Evolutionary conservation across 768 basidiomycete species (phyloP), one percentile per base, ranked within the genome.

Genomic region (Brasilioporus rufonigricans): DNA sequence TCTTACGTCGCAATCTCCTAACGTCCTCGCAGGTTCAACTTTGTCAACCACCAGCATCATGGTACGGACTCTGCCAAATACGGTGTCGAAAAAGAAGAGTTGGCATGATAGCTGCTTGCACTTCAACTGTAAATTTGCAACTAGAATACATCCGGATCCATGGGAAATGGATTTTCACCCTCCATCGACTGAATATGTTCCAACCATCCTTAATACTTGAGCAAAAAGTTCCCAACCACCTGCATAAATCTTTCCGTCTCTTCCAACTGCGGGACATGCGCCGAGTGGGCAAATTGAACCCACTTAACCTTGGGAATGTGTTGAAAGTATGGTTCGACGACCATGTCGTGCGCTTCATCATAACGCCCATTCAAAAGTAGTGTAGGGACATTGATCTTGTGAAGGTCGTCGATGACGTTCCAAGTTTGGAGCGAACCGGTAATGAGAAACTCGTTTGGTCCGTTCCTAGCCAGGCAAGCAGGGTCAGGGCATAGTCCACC

Each of bases 11-110:
- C n/a, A 35, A 33, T 41, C 3, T 47, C 35, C 50, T 67, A 40
- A 69, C 39, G 3, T 24, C 39, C 48, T 27, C n/a, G 9, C 65
- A 96, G 93, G 94, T 84, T 98, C 74, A 98, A 98, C 77, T 77
- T 98, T 46, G 94, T 95, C 63, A 89, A 95, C 71, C 94, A 97
- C 71, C 85, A 84, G 40, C 74, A 84, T 67, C 94, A 96, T 66
- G 93, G 93, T 3, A 84, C 86, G 10, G 89, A 95, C 64, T 81
- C 88, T 19, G 81, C 85, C 53, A 94, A 93, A 71, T 97, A 96
- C 59, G 77, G 75, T 24, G 76, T 77, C 43, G 71, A 65, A 61
- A 58, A 59, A 46, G 63, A 66, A 49, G 70, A 70, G 33, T 41
- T 48, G 41, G 56, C 55, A 33, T 61, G 52, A 58, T 72, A 64